Conservation (phyloP, 177 flowering plant genomes). For the Telopea speciosissima region DNA sequence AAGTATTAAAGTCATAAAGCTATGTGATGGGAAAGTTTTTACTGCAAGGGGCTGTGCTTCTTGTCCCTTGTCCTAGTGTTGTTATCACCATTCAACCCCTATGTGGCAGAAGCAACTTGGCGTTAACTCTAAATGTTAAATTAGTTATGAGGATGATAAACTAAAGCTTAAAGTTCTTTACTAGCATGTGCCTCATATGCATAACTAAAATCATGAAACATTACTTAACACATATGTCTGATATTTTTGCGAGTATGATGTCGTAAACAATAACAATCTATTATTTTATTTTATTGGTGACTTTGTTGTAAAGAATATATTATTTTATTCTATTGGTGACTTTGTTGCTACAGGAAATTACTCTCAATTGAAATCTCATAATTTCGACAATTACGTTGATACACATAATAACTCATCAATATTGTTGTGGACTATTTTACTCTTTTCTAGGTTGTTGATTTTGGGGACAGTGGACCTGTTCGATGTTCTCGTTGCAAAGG, state of each 20-base stretch:
- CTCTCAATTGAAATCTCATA: no score
- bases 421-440: neutral
- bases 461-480: constrained; percentile 92
- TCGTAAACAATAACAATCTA: neutral
- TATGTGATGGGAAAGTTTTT: neutral
- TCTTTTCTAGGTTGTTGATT: constrained; percentile 69
- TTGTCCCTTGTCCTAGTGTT: neutral
- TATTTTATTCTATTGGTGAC: neutral
- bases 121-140: neutral
- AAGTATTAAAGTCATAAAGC: neutral
- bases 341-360: neutral
- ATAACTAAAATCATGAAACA: neutral
- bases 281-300: neutral
- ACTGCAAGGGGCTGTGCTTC: neutral
- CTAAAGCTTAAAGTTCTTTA: neutral
- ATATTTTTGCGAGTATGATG: neutral
- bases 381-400: no score
- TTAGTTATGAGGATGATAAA: neutral
- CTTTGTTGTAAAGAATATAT: neutral
- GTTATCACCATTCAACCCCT: no score
- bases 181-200: neutral
- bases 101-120: no score
- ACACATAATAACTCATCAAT: no score
- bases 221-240: neutral
- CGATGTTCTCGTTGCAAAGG: constrained; percentile 98